These are phyloP conservation scores for Antrodiella citrinella DNA, from an alignment of 768 basidiomycete genomes.

Conservation along the genomic window DNA sequence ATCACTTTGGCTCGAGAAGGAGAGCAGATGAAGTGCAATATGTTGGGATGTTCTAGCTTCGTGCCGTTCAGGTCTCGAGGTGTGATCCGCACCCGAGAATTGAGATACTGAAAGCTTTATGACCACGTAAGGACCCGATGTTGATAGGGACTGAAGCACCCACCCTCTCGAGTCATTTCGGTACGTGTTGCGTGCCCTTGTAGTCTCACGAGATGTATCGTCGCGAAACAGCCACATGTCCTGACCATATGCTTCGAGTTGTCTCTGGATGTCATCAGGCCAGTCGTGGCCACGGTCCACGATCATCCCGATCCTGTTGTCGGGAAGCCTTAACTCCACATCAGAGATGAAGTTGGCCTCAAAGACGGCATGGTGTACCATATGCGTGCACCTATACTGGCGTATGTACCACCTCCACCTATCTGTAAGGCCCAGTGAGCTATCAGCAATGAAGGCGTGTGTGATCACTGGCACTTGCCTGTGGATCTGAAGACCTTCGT, in stretches of 20 bases:
- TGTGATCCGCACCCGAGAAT: slow-evolving; percentile 59
- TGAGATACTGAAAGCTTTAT: slow-evolving; percentile 72
- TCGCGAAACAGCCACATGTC: slow-evolving; percentile 77
- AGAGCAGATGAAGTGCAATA: slow-evolving; percentile 82
- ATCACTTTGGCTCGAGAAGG: slow-evolving; percentile 63
- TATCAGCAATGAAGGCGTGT: neutral
- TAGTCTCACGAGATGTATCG: slow-evolving; percentile 47
- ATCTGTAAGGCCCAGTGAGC: slow-evolving; percentile 38
- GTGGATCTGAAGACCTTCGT: neutral
- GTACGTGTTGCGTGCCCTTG: slow-evolving; percentile 69
- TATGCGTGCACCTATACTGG: slow-evolving; percentile 71
- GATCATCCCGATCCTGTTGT: slow-evolving; percentile 68
- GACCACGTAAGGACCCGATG: slow-evolving; percentile 1
- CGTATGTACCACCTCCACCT: slow-evolving; percentile 85
- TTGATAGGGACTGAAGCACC: slow-evolving; percentile 9
- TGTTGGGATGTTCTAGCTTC: slow-evolving; percentile 38
- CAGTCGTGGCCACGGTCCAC: slow-evolving; percentile 79
- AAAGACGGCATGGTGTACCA: slow-evolving; percentile 37
- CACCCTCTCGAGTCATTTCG: slow-evolving; percentile 67
- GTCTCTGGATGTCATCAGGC: slow-evolving; percentile 44
- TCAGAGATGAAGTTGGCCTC: no score
- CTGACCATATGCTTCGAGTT: slow-evolving; percentile 52
- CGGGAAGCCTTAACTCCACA: slow-evolving; percentile 60
- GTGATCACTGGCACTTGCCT: neutral
- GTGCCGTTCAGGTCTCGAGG: slow-evolving; percentile 60